Evolutionary conservation across 2,329 filamentous ascomycete species (phyloP), one percentile per base, ranked within the genome.

Genomic region (Diplodia corticola): DNA sequence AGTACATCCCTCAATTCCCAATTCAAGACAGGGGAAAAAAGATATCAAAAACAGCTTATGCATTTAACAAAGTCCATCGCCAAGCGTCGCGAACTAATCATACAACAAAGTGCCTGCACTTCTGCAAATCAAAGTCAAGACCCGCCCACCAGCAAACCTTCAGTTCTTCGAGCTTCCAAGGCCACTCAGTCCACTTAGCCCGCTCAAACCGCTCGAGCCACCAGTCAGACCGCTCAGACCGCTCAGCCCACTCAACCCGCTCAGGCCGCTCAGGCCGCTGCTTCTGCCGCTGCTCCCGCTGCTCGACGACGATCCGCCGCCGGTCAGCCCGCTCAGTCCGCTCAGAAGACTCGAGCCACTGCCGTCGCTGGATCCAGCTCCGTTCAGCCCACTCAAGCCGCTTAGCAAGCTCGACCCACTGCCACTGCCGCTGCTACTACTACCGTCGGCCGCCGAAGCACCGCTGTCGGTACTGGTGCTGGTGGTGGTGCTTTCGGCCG

Each of bases 391-490:
- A 17, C 40, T 10, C n/a, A 44, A 44, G 15, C 76, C 13, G 50
- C 70, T 0, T 74, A 74, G n/a, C 76, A 75, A 0, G 72, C 77
- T 53, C 71, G 71, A 68, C 73, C 78, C 68, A 66, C 66, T 0
- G 77, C 75, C 17, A 61, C 12, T 17, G 10, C 69, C 5, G 63
- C 68, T 22, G 17, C 44, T 17, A 9, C 69, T 5, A 64, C 68
- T 22, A 20, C 44, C 37, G 89, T 89, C 5, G 84, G 88, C n/a
- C n/a, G n/a, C n/a, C n/a, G n/a, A n/a, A n/a, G n/a, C n/a, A n/a
- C n/a, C n/a, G n/a, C n/a, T n/a, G 89, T 89, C 5, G 84, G 88
- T 50, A 94, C 92, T 82, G 91, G 93, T 77, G 86, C 90, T 75
- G 90, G 91, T 73, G 91, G 94, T 26, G 7, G 33, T 15, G 54